These are phyloP conservation scores for Monilinia vaccinii-corymbosi DNA, from an alignment of 2,329 filamentous ascomycete species.

Conservation along the genomic window DNA sequence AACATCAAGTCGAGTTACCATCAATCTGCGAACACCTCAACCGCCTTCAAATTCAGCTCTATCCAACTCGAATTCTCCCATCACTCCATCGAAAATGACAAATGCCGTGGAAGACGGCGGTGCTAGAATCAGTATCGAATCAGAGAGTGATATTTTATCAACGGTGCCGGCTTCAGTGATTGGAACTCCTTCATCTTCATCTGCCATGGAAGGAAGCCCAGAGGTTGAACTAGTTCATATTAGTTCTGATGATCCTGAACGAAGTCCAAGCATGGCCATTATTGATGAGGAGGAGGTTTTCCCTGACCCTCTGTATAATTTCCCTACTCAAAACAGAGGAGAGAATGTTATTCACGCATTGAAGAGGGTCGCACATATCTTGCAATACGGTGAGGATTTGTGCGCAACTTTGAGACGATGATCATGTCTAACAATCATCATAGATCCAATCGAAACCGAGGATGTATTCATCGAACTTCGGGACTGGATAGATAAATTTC, in stretches of 20 bases:
- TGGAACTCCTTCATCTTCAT: slow-evolving; percentile 28
- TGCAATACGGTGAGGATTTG: slow-evolving; percentile 32
- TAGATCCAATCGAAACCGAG: slow-evolving; percentile 37
- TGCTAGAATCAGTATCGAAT: slow-evolving; percentile 24
- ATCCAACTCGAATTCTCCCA: slow-evolving; percentile 38
- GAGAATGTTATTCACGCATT: slow-evolving; percentile 19
- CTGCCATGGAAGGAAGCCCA: slow-evolving; percentile 23
- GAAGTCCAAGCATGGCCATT: slow-evolving; percentile 24
- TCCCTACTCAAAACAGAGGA: slow-evolving; percentile 34
- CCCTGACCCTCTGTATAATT: slow-evolving; percentile 37
- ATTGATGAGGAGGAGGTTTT: slow-evolving; percentile 24
- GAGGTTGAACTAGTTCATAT: slow-evolving; percentile 25
- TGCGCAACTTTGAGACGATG: background rate
- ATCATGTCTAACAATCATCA: slow-evolving; percentile 20
- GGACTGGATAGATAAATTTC: slow-evolving; percentile 42
- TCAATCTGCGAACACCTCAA: slow-evolving; percentile 46
- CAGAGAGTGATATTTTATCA: slow-evolving; percentile 27
- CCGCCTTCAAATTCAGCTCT: slow-evolving; percentile 33
- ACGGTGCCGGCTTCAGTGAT: slow-evolving; percentile 19
- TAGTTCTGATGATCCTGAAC: slow-evolving; percentile 24
- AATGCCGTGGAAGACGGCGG: slow-evolving; percentile 14
- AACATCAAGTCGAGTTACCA: slow-evolving; percentile 49
- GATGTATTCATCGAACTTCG: slow-evolving; percentile 37
- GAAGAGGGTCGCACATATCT: slow-evolving; percentile 25
- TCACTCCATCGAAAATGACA: slow-evolving; percentile 27